Percentiles rank a stretch among this genome's conserved stretches.
Evolutionary conservation across 305 asterid species (phyloP).

Genomic region (Fraxinus floribunda): DNA sequence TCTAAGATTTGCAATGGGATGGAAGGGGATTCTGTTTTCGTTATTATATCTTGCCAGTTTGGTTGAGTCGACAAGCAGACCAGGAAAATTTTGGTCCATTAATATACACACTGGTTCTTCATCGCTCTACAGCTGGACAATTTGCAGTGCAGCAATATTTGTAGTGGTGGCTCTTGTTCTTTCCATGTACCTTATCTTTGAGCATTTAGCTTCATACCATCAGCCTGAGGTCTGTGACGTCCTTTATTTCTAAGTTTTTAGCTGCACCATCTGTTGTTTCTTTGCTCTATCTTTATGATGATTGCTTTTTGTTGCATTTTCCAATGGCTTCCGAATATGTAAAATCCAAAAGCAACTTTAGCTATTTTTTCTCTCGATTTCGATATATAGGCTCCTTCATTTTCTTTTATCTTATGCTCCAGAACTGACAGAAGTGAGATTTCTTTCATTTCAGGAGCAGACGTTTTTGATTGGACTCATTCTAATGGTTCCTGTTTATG

Average conservation of each 20-base stretch:
- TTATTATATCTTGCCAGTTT: constrained; percentile 41
- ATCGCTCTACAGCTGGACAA: constrained; percentile 61
- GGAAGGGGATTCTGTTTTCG: constrained; percentile 45
- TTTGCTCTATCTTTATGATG: not conserved
- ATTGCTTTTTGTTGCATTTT: not conserved
- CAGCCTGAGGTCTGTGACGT: constrained; percentile 79
- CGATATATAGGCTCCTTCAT: constrained; percentile 10
- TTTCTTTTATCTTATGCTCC: constrained; percentile 6
- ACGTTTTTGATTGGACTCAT: constrained; percentile 86
- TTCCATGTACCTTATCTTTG: constrained; percentile 77
- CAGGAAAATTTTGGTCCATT: constrained; percentile 42
- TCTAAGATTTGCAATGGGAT: constrained; percentile 51
- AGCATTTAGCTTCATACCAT: constrained; percentile 88
- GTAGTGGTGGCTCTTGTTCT: constrained; percentile 75
- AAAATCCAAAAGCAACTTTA: not conserved
- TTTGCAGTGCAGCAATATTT: constrained; percentile 74
- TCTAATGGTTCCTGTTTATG: constrained; percentile 99
- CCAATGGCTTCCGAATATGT: not conserved
- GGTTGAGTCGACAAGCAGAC: constrained; percentile 57
- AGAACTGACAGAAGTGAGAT: constrained; percentile 12
- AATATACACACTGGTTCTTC: constrained; percentile 45
- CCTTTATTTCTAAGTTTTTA: constrained; percentile 10
- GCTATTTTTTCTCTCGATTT: constrained; percentile 3
- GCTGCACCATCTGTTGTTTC: not conserved
- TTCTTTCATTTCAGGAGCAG: constrained; percentile 76